Base-by-base conservation (phyloP, 2,329 filamentous ascomycete genomes). In the Pseudonectria buxi region DNA sequence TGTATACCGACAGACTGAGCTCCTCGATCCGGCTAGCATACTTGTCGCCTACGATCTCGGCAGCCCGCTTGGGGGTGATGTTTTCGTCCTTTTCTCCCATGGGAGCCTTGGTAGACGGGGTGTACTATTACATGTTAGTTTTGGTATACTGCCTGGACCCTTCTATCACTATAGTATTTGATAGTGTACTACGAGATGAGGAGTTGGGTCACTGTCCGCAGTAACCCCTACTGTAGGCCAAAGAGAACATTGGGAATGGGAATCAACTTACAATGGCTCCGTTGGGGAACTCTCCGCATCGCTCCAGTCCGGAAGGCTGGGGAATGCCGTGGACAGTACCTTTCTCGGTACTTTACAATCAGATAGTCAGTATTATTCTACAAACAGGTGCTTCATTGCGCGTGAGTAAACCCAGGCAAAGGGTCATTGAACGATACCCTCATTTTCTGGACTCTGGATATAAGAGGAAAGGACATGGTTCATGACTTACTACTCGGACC, bases 21-120 rank as follows among this genome's bases (percentile, higher is more conserved):
- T 44, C 43, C 40, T 56, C 51, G 33, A 57, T 49, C 10, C 45
- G 45, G 28, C 43, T 41, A 16, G 54, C 56, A 43, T 56, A 49
- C 14, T 55, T 52, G 15, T 54, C 49, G 18, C 54, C 54, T 4
- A 57, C 43, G 30, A 55, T 45, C 36, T 51, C 64, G 33, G 57
- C 68, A 49, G 79, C 80, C 52, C 77, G 64, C 35, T 79, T 78
- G 0, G 81, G 83, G 38, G 77, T 75, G 49, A 95, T 94, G 64
- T 95, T 95, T 64, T 90, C 83, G 58, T 95, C 74, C 57, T 92
- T 81, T 46, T 78, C 67, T 16, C 88, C 88, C 24, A 74, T 66
- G 51, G 85, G 81, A 1, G 88, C 88, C 68, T 95, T 95, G 10
- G 88, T 94, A 50, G 77, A 85, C 0, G 88, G 88, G 16, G 86